Base-by-base conservation (phyloP, 129 eudicot genomes). In the Oenanthe sinensis region DNA sequence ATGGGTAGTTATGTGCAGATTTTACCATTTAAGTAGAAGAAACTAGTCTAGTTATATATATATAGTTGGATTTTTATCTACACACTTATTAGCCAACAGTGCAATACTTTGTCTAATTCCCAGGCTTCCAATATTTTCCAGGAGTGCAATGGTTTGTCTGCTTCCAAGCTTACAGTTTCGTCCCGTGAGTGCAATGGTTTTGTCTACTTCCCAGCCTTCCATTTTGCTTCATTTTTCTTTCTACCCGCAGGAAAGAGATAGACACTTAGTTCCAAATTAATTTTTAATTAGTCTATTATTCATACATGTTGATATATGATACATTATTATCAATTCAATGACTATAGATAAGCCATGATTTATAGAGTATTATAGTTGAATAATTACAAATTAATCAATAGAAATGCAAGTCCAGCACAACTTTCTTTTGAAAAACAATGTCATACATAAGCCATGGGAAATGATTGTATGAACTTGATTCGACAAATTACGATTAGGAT, bases 71-170 rank as follows among this genome's bases (percentile, higher is more conserved):
- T n/a, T 60, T n/a, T 24, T 1, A 24, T 60, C 33, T 60, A 60
- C 68, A 60, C 5, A 60, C 68, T 60, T n/a, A 84, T 81, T 40
- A 63, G 82, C 75, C 60, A 62, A 81, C 87, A 63, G 46, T 80
- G 71, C 71, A 75, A 30, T 43, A 30, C 13, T 26, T 74, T 15
- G 49, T 78, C 82, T 46, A n/a, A 48, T 75, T 78, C 36, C 69
- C 44, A 28, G 5, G 28, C 71, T 76, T 76, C 77, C 77, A 74
- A 22, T 60, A 9, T 60, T 14, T 60, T 24, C 33, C 68, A 60
- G 33, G 68, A 10, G 33, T 60, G 68, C 16, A 60, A n/a, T 60
- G 33, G 13, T 24, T 60, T 60, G 68, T 58, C 28, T 58, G 67
- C 30, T 22, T 58, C 33, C 67, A 54, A 5, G 62, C 62, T 54